These are phyloP conservation scores for Harrya chromipes DNA, from an alignment of 768 basidiomycete genomes.

Conservation along the genomic window DNA sequence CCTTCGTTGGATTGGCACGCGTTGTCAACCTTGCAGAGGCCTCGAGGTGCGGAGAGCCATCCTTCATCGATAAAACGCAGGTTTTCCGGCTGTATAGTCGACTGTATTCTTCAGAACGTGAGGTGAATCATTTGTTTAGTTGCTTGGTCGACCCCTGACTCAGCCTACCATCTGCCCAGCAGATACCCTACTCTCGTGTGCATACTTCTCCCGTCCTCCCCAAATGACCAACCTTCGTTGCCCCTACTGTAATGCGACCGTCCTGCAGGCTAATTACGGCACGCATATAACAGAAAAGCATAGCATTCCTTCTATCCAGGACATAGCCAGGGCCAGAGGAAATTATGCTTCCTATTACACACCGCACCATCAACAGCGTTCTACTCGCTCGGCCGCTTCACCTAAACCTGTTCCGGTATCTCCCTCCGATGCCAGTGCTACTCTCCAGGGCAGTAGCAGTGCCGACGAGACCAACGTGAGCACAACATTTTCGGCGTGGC, in stretches of 20 bases:
- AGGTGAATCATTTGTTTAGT: background rate
- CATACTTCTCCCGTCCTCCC: background rate
- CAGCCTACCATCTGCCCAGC: too few species aligned
- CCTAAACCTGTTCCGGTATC: background rate
- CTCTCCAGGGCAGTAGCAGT: background rate
- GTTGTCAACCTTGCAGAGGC: too few species aligned
- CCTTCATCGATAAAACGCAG: too few species aligned
- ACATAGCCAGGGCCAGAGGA: constrained; percentile 6
- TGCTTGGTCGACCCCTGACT: background rate
- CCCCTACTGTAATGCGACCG: constrained; percentile 5
- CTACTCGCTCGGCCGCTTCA: background rate
- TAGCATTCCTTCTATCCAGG: constrained; percentile 4
- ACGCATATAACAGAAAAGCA: constrained; percentile 14
- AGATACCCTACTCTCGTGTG: background rate
- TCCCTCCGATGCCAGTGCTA: background rate
- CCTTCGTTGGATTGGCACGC: constrained; percentile 5
- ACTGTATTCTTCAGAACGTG: background rate
- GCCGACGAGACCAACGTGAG: constrained; percentile 1
- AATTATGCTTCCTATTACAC: background rate
- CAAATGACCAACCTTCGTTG: constrained; percentile 15
- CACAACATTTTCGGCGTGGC: constrained; percentile 22
- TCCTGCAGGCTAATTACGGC: constrained; percentile 9
- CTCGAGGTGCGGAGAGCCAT: too few species aligned
- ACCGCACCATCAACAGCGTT: background rate
- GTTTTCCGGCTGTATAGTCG: too few species aligned